Base-by-base conservation (phyloP, 2,329 filamentous ascomycete genomes). In the Fonsecaea nubica region DNA sequence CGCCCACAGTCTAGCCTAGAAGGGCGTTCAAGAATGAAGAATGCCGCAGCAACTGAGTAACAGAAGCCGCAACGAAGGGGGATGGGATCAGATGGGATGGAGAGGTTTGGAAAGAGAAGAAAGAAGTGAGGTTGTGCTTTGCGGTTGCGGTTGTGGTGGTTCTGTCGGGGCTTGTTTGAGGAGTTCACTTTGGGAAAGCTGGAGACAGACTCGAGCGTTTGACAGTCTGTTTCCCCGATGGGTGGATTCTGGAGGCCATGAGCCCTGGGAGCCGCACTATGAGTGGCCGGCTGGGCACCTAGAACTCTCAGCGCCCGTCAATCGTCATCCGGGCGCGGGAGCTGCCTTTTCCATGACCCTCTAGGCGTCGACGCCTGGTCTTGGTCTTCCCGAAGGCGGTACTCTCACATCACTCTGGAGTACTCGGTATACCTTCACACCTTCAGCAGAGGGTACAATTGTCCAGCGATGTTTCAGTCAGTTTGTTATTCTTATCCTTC, bases 61-160 rank as follows among this genome's bases (percentile, higher is more conserved):
- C 52, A 32, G 33, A 53, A 30, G 21, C 45, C 56, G 53, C 58
- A 62, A 33, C 62, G 59, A 53, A 53, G 35, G 42, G 50, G 59
- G 25, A 13, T 8, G n/a, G 33, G 40, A 42, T 38, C 42, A 63
- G 56, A 58, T 36, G 48, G 63, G 58, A 55, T 64, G 62, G 62
- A 63, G 35, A 36, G 50, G 55, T 33, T 21, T 38, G 60, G 45
- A 62, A 58, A 42, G 63, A 58, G 58, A 65, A 58, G 58, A 65
- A 48, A 60, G 36, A 38, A 25, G 52, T 32, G 52, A 55, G 48
- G 59, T 55, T 60, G 56, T 48, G 57, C 45, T 48, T 58, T 48
- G 62, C 45, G 33, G 42, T 33, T 58, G 58, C 42, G 50, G 42
- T 61, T 52, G 58, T 42, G 58, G 58, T 48, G 7, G 45, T 50